Evolutionary conservation across 1,284 basidiomycete genomes (phyloP), one percentile per base, ranked within the genome.

Genomic region (Earliella scabrosa): DNA sequence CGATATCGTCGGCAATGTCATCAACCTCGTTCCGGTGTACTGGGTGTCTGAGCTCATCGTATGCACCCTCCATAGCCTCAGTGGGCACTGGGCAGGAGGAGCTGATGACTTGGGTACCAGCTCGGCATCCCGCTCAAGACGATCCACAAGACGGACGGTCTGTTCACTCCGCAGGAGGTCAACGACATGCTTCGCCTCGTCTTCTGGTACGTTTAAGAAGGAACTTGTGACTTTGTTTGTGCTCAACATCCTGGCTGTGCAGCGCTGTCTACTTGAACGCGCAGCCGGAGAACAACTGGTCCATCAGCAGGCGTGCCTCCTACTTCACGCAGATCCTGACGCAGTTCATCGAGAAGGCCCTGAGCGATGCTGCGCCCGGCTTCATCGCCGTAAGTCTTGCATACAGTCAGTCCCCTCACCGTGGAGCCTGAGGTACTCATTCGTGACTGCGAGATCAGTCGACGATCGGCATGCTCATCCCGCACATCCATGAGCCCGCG

Each of bases 1-100:
- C 36, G 88, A 95, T 67, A 77, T 94, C 48, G 82, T 93, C 16
- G 77, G 79, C 45, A 86, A 93, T 62, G 88, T 93, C 21, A 79
- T 89, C 69, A 89, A 91, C 64, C 70, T 82, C 32, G 65, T 86
- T 38, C 86, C 89, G 0, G 73, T 90, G 11, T 77, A 83, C 61
- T 92, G 86, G 86, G 76, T 88, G 26, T 79, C 83, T 3, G 76
- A 83, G 54, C 71, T 82, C 54, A 73, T 91, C 47, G 87, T 90
- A 58, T n/a, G n/a, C n/a, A n/a, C n/a, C n/a, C n/a, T n/a, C n/a
- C n/a, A n/a, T n/a, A n/a, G n/a, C n/a, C n/a, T n/a, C n/a, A n/a
- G n/a, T n/a, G n/a, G n/a, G n/a, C n/a, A n/a, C n/a, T n/a, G n/a
- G n/a, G n/a, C n/a, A n/a, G n/a, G n/a, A n/a, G n/a, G n/a, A n/a